Conservation (phyloP, 768 basidiomycete genomes). For the Suillus paluster region DNA sequence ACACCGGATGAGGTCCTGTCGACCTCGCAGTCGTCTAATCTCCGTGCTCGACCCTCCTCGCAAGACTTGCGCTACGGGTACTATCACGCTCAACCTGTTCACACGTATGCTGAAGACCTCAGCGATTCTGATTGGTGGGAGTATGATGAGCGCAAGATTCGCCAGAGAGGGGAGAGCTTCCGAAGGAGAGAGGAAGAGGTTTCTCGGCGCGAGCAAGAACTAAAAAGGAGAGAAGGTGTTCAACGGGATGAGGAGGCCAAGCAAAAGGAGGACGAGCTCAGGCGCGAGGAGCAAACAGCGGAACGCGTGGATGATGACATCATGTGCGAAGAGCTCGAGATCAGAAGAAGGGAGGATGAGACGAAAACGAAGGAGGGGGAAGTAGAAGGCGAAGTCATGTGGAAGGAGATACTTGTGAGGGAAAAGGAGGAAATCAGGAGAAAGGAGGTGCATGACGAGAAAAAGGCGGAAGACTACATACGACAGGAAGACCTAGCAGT, state of each 20-base stretch:
- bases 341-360: slow-evolving; percentile 22
- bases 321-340: slow-evolving; percentile 34
- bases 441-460: slow-evolving; percentile 19
- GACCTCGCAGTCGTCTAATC: slow-evolving; percentile 33
- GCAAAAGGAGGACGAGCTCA: not conserved
- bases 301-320: slow-evolving; percentile 28
- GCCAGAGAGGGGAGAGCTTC: slow-evolving; percentile 35
- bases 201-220: not conserved
- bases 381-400: slow-evolving; percentile 23
- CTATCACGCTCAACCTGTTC: slow-evolving; percentile 21
- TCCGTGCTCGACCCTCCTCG: slow-evolving; percentile 29
- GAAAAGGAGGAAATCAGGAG: slow-evolving; percentile 25
- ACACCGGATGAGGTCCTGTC: slow-evolving; percentile 31
- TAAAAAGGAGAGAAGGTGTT: slow-evolving; percentile 18
- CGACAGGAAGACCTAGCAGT: slow-evolving; percentile 24
- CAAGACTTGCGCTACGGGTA: slow-evolving; percentile 33
- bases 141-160: slow-evolving; percentile 36
- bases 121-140: slow-evolving; percentile 32
- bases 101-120: slow-evolving; percentile 27
- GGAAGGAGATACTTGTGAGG: slow-evolving; percentile 31
- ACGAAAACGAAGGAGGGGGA: slow-evolving; percentile 22
- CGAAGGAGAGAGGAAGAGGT: slow-evolving; percentile 34
- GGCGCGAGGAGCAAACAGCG: slow-evolving; percentile 22
- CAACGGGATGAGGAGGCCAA: slow-evolving; percentile 20
- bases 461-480: slow-evolving; percentile 18